Percentiles rank a stretch among this genome's conserved stretches.
phyloP scores from a whole-genome alignment of 805 yeast species.

The Zygotorulaspora danielsina region DNA sequence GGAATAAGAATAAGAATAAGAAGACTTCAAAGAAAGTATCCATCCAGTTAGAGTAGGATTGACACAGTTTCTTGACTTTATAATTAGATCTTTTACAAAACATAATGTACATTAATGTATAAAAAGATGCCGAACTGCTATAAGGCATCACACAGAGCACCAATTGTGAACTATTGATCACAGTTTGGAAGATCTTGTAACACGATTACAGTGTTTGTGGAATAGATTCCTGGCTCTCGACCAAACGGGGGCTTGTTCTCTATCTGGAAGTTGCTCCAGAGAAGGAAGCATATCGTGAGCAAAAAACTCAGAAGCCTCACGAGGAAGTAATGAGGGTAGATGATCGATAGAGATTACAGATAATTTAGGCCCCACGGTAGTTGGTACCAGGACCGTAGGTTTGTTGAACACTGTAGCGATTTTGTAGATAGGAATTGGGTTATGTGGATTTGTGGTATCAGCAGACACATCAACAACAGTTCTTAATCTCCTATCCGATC shows the following conservation, averaged over 20 bases:
- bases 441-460: slow-evolving; percentile 97
- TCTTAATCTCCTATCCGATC: slow-evolving; percentile 67
- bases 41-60: slow-evolving; percentile 50
- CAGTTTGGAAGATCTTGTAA: slow-evolving; percentile 46
- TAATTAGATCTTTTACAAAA: slow-evolving; percentile 2
- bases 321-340: slow-evolving; percentile 89
- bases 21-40: slow-evolving; percentile 46
- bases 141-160: neutral
- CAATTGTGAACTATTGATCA: too few relatives aligned
- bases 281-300: slow-evolving; percentile 86
- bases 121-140: neutral
- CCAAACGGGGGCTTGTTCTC: slow-evolving; percentile 88
- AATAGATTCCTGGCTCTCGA: slow-evolving; percentile 77
- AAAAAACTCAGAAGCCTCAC: slow-evolving; percentile 94
- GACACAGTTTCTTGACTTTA: neutral
- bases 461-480: slow-evolving; percentile 97
- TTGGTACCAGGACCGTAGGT: slow-evolving; percentile 84
- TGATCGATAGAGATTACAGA: slow-evolving; percentile 96
- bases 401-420: slow-evolving; percentile 85
- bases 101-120: slow-evolving; percentile 12
- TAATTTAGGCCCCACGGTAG: slow-evolving; percentile 75
- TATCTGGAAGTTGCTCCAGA: slow-evolving; percentile 74
- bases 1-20: slow-evolving; percentile 38
- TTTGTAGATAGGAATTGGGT: slow-evolving; percentile 92
- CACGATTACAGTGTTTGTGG: slow-evolving; percentile 78